Percentiles rank a stretch among this genome's conserved stretches.
Conservation (phyloP, 2,329 filamentous ascomycete genomes). For the Emericellopsis atlantica region DNA sequence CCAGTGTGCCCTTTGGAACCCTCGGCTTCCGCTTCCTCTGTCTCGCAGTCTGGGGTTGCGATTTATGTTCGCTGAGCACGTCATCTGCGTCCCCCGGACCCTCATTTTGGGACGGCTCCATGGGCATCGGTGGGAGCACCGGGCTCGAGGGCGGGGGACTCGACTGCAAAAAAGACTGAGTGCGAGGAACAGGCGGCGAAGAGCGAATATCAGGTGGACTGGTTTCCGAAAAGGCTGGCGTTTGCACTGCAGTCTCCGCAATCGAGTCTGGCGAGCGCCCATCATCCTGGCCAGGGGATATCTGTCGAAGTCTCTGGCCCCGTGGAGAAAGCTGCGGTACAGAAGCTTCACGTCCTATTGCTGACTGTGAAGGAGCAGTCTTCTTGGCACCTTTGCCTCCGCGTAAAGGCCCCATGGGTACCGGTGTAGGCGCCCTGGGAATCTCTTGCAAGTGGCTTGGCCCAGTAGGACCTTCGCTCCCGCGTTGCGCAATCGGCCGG, state of each 20-base stretch:
- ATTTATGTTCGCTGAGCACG: conserved; percentile 49
- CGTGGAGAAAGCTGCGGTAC: conserved; percentile 32
- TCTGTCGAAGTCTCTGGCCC: conserved; percentile 21
- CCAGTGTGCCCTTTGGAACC: too few relatives aligned
- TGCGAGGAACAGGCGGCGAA: conserved; percentile 70
- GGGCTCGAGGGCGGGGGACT: conserved; percentile 72
- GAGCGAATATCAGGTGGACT: conserved; percentile 79
- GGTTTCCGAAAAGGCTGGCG: conserved; percentile 42
- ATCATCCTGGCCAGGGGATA: conserved; percentile 33
- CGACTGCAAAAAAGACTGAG: conserved; percentile 38
- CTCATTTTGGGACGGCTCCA: conserved; percentile 54
- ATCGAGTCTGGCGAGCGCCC: conserved; percentile 42
- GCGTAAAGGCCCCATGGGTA: conserved; percentile 34
- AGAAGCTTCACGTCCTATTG: conserved; percentile 37
- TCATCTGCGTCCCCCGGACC: conserved; percentile 78
- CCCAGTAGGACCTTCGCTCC: conserved; percentile 14
- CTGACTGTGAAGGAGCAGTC: conserved; percentile 34
- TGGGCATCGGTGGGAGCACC: conserved; percentile 50
- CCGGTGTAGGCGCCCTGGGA: conserved; percentile 67
- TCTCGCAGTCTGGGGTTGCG: background rate
- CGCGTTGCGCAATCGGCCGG: conserved; percentile 48
- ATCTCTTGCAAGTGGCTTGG: conserved; percentile 51
- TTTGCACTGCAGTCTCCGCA: conserved; percentile 19
- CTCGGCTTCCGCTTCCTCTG: background rate
- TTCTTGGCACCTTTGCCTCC: conserved; percentile 2